Evolutionary conservation across 768 basidiomycete species (phyloP).

Genomic region (Tylopilus intermedius): DNA sequence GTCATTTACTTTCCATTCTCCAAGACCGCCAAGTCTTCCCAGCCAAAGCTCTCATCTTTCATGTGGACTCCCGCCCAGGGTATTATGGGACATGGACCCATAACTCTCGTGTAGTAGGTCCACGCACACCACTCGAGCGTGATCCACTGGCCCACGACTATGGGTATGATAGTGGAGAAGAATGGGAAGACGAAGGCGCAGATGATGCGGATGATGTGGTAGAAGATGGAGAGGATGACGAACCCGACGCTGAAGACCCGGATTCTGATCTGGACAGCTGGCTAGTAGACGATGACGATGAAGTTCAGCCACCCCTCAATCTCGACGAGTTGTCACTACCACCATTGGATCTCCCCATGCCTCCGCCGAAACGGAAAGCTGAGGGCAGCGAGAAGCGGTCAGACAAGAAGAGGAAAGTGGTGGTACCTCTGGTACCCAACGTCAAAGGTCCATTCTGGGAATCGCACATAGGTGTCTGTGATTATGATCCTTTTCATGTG

Average conservation of each 20-base stretch:
- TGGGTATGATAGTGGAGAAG: constrained; percentile 88
- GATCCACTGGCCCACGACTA: constrained; percentile 83
- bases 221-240: constrained; percentile 56
- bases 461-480: constrained; percentile 55
- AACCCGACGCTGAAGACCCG: constrained; percentile 52
- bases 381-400: constrained; percentile 42
- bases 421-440: constrained; percentile 75
- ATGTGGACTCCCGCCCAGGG: constrained; percentile 81
- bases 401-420: constrained; percentile 70
- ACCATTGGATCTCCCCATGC: constrained; percentile 31
- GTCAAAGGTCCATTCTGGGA: constrained; percentile 85
- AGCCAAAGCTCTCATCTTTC: constrained; percentile 80
- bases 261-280: constrained; percentile 38
- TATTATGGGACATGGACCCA: constrained; percentile 95
- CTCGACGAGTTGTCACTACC: constrained; percentile 35
- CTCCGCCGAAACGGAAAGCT: constrained; percentile 61
- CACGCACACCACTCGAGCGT: constrained; percentile 75
- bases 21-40: constrained; percentile 58
- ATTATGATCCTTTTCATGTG: constrained; percentile 63
- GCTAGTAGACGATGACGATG: constrained; percentile 67
- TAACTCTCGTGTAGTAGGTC: constrained; percentile 69
- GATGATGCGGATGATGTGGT: constrained; percentile 76
- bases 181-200: constrained; percentile 88
- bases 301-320: constrained; percentile 44
- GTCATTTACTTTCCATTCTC: constrained; percentile 57